These are phyloP conservation scores for Naematelia encephala DNA, from an alignment of 768 basidiomycete species.

Conservation along the genomic window DNA sequence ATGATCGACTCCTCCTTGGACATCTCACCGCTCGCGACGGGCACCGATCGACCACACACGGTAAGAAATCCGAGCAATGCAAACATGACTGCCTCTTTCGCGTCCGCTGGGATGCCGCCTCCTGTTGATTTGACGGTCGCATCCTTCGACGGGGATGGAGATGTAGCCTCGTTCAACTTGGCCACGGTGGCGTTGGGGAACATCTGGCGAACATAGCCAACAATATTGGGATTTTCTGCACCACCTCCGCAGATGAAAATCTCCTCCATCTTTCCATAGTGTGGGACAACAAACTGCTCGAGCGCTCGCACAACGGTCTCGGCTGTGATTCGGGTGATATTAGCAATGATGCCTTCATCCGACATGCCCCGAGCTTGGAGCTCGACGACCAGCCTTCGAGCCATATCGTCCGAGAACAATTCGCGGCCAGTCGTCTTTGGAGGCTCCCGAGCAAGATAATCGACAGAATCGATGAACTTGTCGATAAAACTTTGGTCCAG, in stretches of 20 bases:
- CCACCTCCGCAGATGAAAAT: conserved; percentile 43
- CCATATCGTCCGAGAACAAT: neutral
- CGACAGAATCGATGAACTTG: conserved; percentile 17
- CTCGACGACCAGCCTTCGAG: neutral
- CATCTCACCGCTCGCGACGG: neutral
- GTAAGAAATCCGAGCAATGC: conserved; percentile 7
- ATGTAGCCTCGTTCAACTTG: neutral
- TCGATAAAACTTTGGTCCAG: conserved; percentile 31
- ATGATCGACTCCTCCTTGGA: neutral
- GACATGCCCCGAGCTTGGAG: conserved; percentile 13
- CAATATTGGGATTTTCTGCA: conserved; percentile 34
- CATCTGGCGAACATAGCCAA: conserved; percentile 9
- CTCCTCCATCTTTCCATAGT: conserved; percentile 28
- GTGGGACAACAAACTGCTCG: neutral
- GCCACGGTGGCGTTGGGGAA: conserved; percentile 11
- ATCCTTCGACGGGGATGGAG: conserved; percentile 14
- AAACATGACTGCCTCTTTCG: conserved; percentile 37
- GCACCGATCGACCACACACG: too few species aligned
- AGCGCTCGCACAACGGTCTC: conserved; percentile 24
- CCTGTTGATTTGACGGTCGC: conserved; percentile 6
- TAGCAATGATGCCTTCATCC: conserved; percentile 31
- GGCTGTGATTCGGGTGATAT: conserved; percentile 30
- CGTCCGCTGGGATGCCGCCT: conserved; percentile 21
- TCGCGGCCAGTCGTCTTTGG: conserved; percentile 23
- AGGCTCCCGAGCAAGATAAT: conserved; percentile 28